Conservation (phyloP, 2,329 filamentous ascomycete species). For the Colletotrichum nymphaeae region DNA sequence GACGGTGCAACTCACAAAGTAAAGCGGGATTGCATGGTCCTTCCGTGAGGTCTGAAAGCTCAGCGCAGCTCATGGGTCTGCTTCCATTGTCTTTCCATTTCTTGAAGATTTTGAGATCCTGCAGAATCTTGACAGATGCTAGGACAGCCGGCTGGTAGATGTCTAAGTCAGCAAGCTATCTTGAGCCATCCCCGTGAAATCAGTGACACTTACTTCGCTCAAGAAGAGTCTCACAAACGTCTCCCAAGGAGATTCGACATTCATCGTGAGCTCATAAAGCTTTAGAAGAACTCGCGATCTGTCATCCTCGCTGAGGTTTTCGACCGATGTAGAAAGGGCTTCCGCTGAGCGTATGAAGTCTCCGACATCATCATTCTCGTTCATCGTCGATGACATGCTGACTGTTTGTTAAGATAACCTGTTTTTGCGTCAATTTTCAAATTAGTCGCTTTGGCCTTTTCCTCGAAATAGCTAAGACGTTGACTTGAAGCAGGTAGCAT, state of each 20-base stretch:
- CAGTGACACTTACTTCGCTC: background rate
- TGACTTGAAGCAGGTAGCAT: too few relatives aligned
- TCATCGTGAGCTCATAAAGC: background rate
- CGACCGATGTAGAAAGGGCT: background rate
- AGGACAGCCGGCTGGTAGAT: background rate
- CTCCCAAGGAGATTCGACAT: slow-evolving; percentile 20
- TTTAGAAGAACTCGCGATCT: background rate
- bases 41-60: background rate
- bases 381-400: too few relatives aligned
- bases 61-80: background rate
- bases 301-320: background rate
- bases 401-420: accelerated
- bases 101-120: background rate
- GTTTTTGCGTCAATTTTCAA: too few relatives aligned
- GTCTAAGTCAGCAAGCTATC: background rate
- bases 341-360: background rate
- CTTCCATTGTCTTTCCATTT: background rate
- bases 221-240: slow-evolving; percentile 3
- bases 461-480: too few relatives aligned
- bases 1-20: background rate
- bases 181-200: too few relatives aligned
- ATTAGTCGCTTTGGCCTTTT: too few relatives aligned
- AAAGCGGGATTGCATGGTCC: background rate
- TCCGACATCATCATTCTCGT: background rate
- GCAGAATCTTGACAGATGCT: background rate